These are phyloP conservation scores for Brasilioporus rufonigricans DNA, from an alignment of 768 basidiomycete species.

Conservation along the genomic window DNA sequence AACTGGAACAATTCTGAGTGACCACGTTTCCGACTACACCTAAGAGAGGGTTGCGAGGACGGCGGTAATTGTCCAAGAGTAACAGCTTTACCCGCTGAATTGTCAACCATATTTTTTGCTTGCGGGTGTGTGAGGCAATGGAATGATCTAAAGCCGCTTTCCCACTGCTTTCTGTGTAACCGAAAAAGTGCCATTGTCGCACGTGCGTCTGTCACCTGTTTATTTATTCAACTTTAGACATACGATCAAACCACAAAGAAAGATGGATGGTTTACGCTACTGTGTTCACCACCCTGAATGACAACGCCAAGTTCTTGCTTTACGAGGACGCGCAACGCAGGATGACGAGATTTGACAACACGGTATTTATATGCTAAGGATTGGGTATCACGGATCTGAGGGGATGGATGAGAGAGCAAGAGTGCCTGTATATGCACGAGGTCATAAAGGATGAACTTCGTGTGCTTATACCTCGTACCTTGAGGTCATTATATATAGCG, in stretches of 20 bases:
- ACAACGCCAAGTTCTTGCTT: conserved; percentile 72
- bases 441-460: not conserved
- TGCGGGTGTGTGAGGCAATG: not conserved
- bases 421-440: conserved; percentile 41
- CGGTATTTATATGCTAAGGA: conserved; percentile 56
- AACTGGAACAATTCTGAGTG: not conserved
- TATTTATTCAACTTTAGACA: not conserved
- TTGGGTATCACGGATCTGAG: conserved; percentile 70
- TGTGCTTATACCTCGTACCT: conserved; percentile 36
- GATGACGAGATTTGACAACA: conserved; percentile 57
- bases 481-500: conserved; percentile 87
- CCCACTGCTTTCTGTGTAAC: conserved; percentile 81
- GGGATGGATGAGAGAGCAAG: conserved; percentile 67
- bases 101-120: not conserved
- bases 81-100: not conserved
- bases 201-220: conserved; percentile 85
- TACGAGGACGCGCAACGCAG: conserved; percentile 77
- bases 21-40: conserved; percentile 15
- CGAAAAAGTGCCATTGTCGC: conserved; percentile 95
- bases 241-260: not conserved
- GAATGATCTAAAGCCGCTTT: conserved; percentile 40
- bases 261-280: conserved; percentile 56
- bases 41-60: not conserved
- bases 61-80: not conserved
- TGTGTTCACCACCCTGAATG: conserved; percentile 90